A percentile compares a stretch with the other conserved stretches of the same genome.
Evolutionary conservation across 2,329 filamentous ascomycete genomes (phyloP).

Genomic region (Coniochaeta hoffmannii): DNA sequence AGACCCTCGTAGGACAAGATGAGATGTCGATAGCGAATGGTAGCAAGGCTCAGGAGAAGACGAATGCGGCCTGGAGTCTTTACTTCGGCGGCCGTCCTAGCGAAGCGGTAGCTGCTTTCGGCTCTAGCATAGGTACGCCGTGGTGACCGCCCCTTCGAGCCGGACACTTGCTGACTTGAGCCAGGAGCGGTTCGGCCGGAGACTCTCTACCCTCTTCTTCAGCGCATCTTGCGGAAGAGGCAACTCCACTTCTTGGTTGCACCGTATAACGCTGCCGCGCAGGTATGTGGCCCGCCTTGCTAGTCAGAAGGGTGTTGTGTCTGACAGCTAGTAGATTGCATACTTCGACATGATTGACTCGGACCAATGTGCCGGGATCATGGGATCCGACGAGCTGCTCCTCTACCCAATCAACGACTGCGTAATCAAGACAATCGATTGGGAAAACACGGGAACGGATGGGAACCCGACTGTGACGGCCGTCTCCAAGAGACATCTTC

Average conservation of each 20-base stretch:
- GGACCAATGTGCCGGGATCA: conserved; percentile 66
- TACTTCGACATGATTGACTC: conserved; percentile 65
- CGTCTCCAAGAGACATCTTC: conserved; percentile 60
- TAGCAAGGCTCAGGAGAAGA: conserved; percentile 59
- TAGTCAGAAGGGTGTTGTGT: conserved; percentile 2
- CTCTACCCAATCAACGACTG: conserved; percentile 77
- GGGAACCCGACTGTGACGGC: conserved; percentile 54
- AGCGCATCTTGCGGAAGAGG: conserved; percentile 62
- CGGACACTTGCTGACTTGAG: conserved; percentile 18
- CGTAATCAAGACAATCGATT: conserved; percentile 61
- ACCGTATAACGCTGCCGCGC: conserved; percentile 80
- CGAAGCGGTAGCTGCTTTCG: conserved; percentile 80
- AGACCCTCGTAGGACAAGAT: conserved; percentile 71
- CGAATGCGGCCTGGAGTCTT: conserved; percentile 75
- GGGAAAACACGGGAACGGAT: conserved; percentile 61
- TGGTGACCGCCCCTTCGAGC: not conserved
- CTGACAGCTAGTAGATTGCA: conserved; percentile 49
- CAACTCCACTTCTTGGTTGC: conserved; percentile 72
- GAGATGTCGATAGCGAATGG: conserved; percentile 58
- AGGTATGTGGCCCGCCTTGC: conserved; percentile 45
- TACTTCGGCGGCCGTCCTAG: conserved; percentile 77
- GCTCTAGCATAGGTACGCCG: conserved; percentile 58
- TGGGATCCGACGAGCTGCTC: conserved; percentile 77
- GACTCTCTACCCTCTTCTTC: conserved; percentile 69
- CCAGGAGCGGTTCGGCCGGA: conserved; percentile 64